Evolutionary conservation across 2,329 filamentous ascomycete genomes (phyloP), one percentile per base, ranked within the genome.

Genomic region (Alternaria brassicicola): DNA sequence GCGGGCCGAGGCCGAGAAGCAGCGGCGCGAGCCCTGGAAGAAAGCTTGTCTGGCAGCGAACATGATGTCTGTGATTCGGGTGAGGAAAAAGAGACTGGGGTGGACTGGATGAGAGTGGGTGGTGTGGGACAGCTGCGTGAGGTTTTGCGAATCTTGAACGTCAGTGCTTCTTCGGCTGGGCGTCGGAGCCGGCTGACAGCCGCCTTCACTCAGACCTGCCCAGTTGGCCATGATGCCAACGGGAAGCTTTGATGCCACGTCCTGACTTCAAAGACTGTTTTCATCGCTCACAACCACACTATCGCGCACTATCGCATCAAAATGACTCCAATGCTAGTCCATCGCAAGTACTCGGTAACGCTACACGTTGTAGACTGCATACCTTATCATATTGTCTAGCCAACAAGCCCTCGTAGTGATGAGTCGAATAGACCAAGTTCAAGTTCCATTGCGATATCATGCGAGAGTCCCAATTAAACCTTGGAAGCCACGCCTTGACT

Each of bases 21-120:
- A 76, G 72, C 83, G 78, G 73, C 82, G 78, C 80, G 83, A 81
- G 69, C 77, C 77, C 68, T 81, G 79, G 67, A 79, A 77, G 71
- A 83, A 80, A 63, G 81, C 76, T 70, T 83, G 80, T 72, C 83
- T 81, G 70, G 82, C 80, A 68, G 89, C 86, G 80, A 94, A 94
- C 92, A 96, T 89, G 63, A 61, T 73, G 71, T 54, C 57, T 59
- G 55, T 55, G 61, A 66, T 62, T 63, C 54, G 53, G 55, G 47
- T 50, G 56, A 43, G 62, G 62, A 65, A 63, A 67, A 46, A 25
- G 46, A 70, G 69, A 66, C 70, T 67, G 64, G 62, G 60, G 56
- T 68, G 68, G 69, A 69, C 57, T 65, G 68, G 70, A 68, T 41
- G 56, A 62, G 62, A 47, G 52, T 62, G 55, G 62, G 63, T 49